Evolutionary conservation across 129 eudicot species (phyloP).

Genomic region (Artemisia argyi): DNA sequence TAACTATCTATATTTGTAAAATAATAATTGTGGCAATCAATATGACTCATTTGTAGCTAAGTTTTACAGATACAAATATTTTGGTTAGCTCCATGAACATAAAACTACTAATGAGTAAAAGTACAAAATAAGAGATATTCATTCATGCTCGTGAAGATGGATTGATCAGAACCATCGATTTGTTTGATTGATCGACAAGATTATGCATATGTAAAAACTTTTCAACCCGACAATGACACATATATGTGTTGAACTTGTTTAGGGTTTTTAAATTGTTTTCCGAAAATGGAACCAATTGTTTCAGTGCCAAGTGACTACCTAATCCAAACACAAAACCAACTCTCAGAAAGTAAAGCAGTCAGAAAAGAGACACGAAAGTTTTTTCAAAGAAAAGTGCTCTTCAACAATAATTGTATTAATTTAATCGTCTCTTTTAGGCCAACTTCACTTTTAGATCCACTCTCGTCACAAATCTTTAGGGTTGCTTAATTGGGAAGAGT

Average conservation of each 20-base stretch:
- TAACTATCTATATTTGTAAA: no score
- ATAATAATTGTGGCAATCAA: no score
- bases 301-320: slow-evolving; percentile 22
- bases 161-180: no score
- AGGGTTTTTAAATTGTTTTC: slow-evolving; percentile 5
- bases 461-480: slow-evolving; percentile 12
- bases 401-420: slow-evolving; percentile 20
- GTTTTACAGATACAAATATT: no score
- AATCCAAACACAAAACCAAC: slow-evolving; percentile 25
- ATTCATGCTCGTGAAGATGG: no score
- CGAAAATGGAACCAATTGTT: slow-evolving; percentile 12
- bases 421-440: slow-evolving; percentile 26
- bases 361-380: slow-evolving; percentile 14
- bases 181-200: no score
- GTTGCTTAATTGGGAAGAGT: slow-evolving; percentile 30
- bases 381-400: slow-evolving; percentile 10
- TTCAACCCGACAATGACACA: slow-evolving; percentile 1
- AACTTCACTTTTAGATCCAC: slow-evolving; percentile 16
- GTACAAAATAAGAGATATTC: no score
- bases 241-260: background rate
- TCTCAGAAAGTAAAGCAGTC: slow-evolving; percentile 15
- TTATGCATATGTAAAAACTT: slow-evolving; percentile 30
- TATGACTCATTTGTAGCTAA: no score
- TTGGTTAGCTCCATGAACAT: background rate
- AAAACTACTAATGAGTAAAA: no score